phyloP scores from a whole-genome alignment of 2,329 filamentous ascomycete species.

The Penicillium olsonii region DNA sequence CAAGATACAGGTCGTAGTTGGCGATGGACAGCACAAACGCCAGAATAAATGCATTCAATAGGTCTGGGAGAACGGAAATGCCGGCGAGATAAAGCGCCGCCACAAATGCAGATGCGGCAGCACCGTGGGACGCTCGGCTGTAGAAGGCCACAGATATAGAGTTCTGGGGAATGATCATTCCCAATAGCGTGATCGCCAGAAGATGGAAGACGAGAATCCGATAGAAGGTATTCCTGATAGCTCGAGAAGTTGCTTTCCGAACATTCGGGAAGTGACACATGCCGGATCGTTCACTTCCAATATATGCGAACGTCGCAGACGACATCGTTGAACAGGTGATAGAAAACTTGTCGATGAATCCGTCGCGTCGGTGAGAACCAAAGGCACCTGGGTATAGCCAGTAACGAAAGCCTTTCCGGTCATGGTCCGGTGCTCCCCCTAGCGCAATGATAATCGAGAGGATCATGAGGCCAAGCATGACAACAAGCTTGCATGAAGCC shows the following conservation, averaged over 20 bases:
- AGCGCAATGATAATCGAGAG: conserved; percentile 64
- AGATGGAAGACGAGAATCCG: conserved; percentile 80
- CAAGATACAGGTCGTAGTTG: conserved; percentile 75
- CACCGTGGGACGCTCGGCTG: conserved; percentile 44
- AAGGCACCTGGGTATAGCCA: conserved; percentile 64
- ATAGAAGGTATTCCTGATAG: conserved; percentile 77
- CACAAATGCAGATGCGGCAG: conserved; percentile 70
- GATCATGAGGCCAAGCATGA: conserved; percentile 66
- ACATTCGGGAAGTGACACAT: conserved; percentile 77
- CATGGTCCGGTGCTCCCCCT: conserved; percentile 63
- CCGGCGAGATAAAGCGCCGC: conserved; percentile 66
- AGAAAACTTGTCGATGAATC: conserved; percentile 53
- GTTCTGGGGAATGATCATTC: conserved; percentile 75
- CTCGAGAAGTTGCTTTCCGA: conserved; percentile 70
- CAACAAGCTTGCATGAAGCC: conserved; percentile 65
- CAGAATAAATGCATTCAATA: conserved; percentile 72
- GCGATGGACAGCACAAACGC: conserved; percentile 74
- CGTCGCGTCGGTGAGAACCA: conserved; percentile 38
- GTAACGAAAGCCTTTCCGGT: conserved; percentile 64
- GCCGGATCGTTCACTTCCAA: conserved; percentile 74
- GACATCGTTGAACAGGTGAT: conserved; percentile 70
- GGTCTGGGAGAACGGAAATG: conserved; percentile 63
- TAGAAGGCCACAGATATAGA: conserved; percentile 56
- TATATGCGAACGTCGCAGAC: conserved; percentile 75
- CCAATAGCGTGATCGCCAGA: conserved; percentile 70